Base-by-base conservation (phyloP, 106 monocot species). In the Xerophyta viscosa region DNA sequence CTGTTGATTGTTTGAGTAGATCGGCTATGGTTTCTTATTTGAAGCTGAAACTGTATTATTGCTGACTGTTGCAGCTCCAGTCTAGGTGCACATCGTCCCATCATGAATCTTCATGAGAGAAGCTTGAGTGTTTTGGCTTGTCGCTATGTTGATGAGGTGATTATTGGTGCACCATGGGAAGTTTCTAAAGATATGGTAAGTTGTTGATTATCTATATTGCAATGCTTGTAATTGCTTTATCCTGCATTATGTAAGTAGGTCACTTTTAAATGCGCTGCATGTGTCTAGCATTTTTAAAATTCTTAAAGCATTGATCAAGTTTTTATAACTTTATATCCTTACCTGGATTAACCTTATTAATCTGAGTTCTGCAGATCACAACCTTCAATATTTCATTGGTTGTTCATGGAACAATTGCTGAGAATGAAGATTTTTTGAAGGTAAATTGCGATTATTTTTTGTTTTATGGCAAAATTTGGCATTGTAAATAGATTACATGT, bases 71-170 rank as follows among this genome's bases (percentile, higher is more conserved):
- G 48, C 81, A 96, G 94, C 64, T 52, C 75, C 43, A 81, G 67
- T 31, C 77, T 72, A 55, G 88, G 94, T 26, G 68, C 69, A 11
- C 93, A 96, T 74, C 88, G 88, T 43, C 94, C 94, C 20, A 96
- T 96, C 49, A 96, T 96, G 94, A 88, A 85, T 61, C 80, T 96
- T 30, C 94, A 96, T 69, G 94, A 96, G 76, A 78, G 94, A 79
- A 96, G 94, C 47, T 71, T 96, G 58, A 96, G 94, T 70, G 88
- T 96, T 71, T 76, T 96, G 62, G 94, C 94, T 23, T 96, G 94
- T 27, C 88, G 88, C 54, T 82, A 89, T 69, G 94, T 96, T 18
- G 94, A 96, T 76, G 94, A 96, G 56, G 94, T 96, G 39, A 96
- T 96, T 50, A 96, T 96, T 63, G 94, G 94, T 56, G 84, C 94